Percentiles rank a stretch among this genome's conserved stretches.
These are phyloP conservation scores for Apiosordaria backusii DNA, from an alignment of 495 filamentous ascomycete genomes.

Conservation along the genomic window DNA sequence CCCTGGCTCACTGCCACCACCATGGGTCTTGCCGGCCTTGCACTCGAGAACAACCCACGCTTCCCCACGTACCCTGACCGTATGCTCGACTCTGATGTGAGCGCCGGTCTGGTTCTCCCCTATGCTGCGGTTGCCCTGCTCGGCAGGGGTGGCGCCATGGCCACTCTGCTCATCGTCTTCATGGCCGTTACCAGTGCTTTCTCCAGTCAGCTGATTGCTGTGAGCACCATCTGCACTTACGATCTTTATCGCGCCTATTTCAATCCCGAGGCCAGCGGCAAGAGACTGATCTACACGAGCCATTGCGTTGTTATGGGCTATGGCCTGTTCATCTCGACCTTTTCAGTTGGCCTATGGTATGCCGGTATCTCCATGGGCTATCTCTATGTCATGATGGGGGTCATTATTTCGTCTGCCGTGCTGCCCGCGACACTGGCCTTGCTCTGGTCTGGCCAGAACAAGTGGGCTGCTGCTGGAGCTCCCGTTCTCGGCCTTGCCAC, in stretches of 20 bases:
- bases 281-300: constrained; percentile 79
- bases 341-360: constrained; percentile 77
- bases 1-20: constrained; percentile 91
- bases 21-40: constrained; percentile 86
- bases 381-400: constrained; percentile 85
- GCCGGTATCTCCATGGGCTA: constrained; percentile 55
- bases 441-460: constrained; percentile 80
- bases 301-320: constrained; percentile 74
- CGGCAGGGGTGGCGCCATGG: constrained; percentile 82
- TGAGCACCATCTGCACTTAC: constrained; percentile 90
- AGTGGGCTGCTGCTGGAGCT: constrained; percentile 68
- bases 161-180: constrained; percentile 82
- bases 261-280: constrained; percentile 63
- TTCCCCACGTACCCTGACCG: constrained; percentile 72
- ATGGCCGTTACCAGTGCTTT: constrained; percentile 93
- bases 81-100: constrained; percentile 72
- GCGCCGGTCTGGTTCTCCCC: constrained; percentile 82
- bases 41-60: constrained; percentile 68
- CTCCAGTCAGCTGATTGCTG: constrained; percentile 87
- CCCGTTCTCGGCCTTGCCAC: constrained; percentile 74
- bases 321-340: constrained; percentile 78
- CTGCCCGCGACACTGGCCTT: constrained; percentile 78
- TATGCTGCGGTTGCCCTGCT: constrained; percentile 86
- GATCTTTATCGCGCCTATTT: constrained; percentile 78
- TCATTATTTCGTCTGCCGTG: constrained; percentile 83